phyloP scores from a whole-genome alignment of 441 rosid species.

The Omphalea diandra region DNA sequence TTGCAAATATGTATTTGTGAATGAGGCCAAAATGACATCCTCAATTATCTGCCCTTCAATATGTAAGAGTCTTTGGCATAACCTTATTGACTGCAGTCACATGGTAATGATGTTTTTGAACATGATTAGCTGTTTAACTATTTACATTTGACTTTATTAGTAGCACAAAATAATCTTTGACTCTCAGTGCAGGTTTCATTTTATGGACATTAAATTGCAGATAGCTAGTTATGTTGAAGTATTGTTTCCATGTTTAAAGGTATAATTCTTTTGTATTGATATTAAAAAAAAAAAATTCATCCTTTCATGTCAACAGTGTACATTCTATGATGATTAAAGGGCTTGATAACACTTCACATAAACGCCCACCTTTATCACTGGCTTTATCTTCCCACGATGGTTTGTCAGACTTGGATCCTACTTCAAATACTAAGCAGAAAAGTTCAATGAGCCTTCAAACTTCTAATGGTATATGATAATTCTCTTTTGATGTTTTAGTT shows the following conservation, averaged over 20 bases:
- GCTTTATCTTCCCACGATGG: constrained; percentile 31
- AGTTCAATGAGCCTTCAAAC: constrained; percentile 18
- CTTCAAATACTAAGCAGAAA: constrained; percentile 27
- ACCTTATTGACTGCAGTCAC: background rate
- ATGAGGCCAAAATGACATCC: background rate
- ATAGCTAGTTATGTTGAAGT: background rate
- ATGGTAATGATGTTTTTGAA: background rate
- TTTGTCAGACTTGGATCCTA: constrained; percentile 23
- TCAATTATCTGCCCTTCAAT: background rate
- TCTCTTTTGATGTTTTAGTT: background rate
- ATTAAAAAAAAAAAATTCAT: background rate
- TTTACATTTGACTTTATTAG: background rate
- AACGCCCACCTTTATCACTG: constrained; percentile 27
- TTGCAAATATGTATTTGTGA: background rate
- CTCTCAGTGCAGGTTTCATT: background rate
- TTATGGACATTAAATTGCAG: background rate
- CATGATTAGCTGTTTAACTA: background rate
- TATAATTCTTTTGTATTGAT: background rate
- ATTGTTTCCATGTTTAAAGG: background rate
- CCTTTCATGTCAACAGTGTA: constrained; percentile 25
- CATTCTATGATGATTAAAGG: constrained; percentile 21
- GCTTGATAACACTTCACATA: constrained; percentile 27
- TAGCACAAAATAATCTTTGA: background rate
- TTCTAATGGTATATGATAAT: constrained; percentile 33
- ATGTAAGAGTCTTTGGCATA: background rate